Percentiles rank a stretch among this genome's conserved stretches.
Conservation (phyloP, 1,139 yeast genomes). For the Yamadazyma buinensis region DNA sequence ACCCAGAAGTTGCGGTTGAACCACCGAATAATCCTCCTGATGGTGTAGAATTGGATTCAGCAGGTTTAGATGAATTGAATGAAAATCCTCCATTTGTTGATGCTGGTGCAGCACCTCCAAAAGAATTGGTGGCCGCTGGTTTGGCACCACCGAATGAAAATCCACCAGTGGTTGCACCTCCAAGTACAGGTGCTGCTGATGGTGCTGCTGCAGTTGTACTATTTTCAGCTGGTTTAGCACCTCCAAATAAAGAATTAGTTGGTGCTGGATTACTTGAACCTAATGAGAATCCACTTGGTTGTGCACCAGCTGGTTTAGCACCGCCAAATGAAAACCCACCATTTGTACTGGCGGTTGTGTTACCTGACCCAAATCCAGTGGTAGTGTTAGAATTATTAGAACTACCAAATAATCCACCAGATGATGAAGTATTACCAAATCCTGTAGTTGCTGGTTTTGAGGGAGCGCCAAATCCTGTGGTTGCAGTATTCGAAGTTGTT, state of each 20-base stretch:
- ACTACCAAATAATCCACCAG: constrained; percentile 6
- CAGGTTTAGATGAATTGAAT: constrained; percentile 4
- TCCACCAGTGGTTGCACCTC: not conserved
- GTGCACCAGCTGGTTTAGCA: constrained; percentile 3
- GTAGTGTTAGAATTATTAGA: not conserved
- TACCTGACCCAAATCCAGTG: not conserved
- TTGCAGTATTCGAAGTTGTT: constrained; percentile 5
- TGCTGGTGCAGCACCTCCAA: too few relatives aligned
- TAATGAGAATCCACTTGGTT: constrained; percentile 14
- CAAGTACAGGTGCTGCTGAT: too few relatives aligned
- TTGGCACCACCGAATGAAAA: constrained; percentile 4
- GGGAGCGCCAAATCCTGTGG: not conserved
- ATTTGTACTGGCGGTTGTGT: not conserved
- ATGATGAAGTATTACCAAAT: constrained; percentile 1
- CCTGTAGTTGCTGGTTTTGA: not conserved
- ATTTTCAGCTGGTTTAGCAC: constrained; percentile 2
- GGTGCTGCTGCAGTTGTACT: not conserved
- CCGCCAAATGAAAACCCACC: constrained; percentile 3
- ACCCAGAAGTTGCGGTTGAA: constrained; percentile 15
- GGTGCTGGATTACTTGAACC: constrained; percentile 6
- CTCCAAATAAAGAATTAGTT: constrained; percentile 4
- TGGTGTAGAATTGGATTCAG: constrained; percentile 8
- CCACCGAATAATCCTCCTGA: constrained; percentile 10
- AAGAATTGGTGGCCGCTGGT: not conserved
- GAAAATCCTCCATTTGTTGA: constrained; percentile 10